Evolutionary conservation across 495 filamentous ascomycete species (phyloP).

Genomic region (Geoglossum glabrum): DNA sequence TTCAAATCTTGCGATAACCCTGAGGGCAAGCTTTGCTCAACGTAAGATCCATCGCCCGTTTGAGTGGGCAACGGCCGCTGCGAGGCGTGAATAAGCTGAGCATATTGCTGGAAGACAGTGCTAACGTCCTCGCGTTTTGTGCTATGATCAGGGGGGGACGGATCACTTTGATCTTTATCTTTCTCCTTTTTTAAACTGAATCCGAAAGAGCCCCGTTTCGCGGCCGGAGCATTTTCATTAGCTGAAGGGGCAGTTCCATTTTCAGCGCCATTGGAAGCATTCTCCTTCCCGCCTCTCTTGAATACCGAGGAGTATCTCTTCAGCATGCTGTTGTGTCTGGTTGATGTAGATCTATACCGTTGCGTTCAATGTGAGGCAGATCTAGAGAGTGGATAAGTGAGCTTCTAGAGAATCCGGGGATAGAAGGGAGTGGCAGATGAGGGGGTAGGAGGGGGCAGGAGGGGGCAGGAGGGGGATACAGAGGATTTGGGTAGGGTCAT

Average conservation of each 20-base stretch:
- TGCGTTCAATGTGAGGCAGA: not conserved
- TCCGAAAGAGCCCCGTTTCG: not conserved
- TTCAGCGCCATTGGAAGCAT: conserved; percentile 15
- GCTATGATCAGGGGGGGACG: conserved; percentile 14
- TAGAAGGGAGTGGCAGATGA: not conserved
- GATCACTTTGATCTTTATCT: not conserved
- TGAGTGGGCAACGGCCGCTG: conserved; percentile 42
- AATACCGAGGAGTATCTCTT: conserved; percentile 31
- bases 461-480: too few species aligned
- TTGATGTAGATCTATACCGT: not conserved
- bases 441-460: too few species aligned
- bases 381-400: not conserved
- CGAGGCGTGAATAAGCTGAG: conserved; percentile 31
- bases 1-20: conserved; percentile 44
- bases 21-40: conserved; percentile 14
- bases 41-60: conserved; percentile 38
- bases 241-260: conserved; percentile 16
- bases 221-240: conserved; percentile 7
- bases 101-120: conserved; percentile 37
- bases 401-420: not conserved
- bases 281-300: conserved; percentile 26
- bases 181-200: not conserved
- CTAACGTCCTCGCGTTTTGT: conserved; percentile 20
- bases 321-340: conserved; percentile 10
- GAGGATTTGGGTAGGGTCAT: too few species aligned